Percentiles rank a stretch among this genome's conserved stretches.
Evolutionary conservation across 495 filamentous ascomycete genomes (phyloP).

Genomic region (Aspergillus carlsbadensis): DNA sequence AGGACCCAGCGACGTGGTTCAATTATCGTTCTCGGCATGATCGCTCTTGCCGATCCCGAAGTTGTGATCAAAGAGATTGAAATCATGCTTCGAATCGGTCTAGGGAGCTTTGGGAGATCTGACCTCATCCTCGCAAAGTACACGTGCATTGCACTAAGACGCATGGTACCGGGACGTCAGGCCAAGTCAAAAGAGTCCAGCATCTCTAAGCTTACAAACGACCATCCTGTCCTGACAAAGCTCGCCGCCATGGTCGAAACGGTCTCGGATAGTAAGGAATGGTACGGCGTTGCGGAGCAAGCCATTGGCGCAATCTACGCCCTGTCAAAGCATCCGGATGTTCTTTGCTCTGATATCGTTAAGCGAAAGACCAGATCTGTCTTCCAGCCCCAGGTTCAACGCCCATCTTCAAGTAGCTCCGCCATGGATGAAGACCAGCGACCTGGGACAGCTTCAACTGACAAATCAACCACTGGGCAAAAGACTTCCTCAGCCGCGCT

Average conservation of each 20-base stretch:
- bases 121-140: constrained; percentile 91
- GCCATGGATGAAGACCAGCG: constrained; percentile 49
- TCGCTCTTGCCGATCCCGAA: constrained; percentile 87
- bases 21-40: constrained; percentile 97
- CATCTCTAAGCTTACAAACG: constrained; percentile 80
- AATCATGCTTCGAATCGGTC: constrained; percentile 84
- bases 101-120: constrained; percentile 73
- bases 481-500: constrained; percentile 63
- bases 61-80: constrained; percentile 94
- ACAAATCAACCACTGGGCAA: constrained; percentile 26
- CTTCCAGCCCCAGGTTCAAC: constrained; percentile 54
- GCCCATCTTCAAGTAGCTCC: constrained; percentile 29
- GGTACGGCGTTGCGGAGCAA: constrained; percentile 97
- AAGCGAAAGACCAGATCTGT: constrained; percentile 81
- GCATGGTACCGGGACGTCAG: constrained; percentile 83
- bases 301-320: constrained; percentile 94
- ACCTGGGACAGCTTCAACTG: constrained; percentile 35
- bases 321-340: constrained; percentile 92
- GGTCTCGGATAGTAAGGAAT: constrained; percentile 86
- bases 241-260: constrained; percentile 84
- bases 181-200: constrained; percentile 67
- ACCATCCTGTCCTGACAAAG: constrained; percentile 79
- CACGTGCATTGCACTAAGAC: constrained; percentile 86
- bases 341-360: constrained; percentile 88
- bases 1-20: constrained; percentile 87